Conservation (phyloP, 495 filamentous ascomycete species). For the Coniosporium apollinis region DNA sequence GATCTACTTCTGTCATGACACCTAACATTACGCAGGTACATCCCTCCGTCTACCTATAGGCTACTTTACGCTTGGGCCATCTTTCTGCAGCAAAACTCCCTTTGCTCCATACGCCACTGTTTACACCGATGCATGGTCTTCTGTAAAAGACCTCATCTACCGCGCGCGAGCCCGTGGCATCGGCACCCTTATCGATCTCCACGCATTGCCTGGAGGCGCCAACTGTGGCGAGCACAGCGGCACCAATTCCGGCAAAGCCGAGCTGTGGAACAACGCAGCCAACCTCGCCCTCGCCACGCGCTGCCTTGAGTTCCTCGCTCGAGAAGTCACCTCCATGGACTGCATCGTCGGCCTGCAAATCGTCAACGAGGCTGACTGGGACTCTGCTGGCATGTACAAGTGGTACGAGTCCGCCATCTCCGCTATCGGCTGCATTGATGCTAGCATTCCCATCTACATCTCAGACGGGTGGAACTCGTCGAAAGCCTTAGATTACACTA, state of each 20-base stretch:
- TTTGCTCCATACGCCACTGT: slow-evolving; percentile 28
- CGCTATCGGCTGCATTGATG: slow-evolving; percentile 26
- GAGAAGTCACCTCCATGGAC: slow-evolving; percentile 24
- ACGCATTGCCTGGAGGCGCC: slow-evolving; percentile 38
- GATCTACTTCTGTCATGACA: neutral
- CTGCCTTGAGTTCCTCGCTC: slow-evolving; percentile 28
- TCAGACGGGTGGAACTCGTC: slow-evolving; percentile 35
- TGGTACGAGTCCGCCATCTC: slow-evolving; percentile 35
- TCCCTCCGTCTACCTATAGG: slow-evolving; percentile 40
- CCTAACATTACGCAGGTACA: slow-evolving; percentile 19
- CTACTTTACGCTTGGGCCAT: slow-evolving; percentile 33
- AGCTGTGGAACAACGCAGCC: slow-evolving; percentile 25
- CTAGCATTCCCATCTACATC: slow-evolving; percentile 34
- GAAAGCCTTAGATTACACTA: slow-evolving; percentile 24
- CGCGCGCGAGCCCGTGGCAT: slow-evolving; percentile 28
- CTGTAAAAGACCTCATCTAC: slow-evolving; percentile 24
- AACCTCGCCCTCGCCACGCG: slow-evolving; percentile 23
- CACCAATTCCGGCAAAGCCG: slow-evolving; percentile 26
- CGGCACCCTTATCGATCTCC: slow-evolving; percentile 36
- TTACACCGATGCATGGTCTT: slow-evolving; percentile 33
- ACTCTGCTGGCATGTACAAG: slow-evolving; percentile 30
- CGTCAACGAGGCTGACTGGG: slow-evolving; percentile 33
- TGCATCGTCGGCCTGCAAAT: slow-evolving; percentile 35
- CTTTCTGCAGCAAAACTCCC: slow-evolving; percentile 29
- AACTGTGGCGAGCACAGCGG: slow-evolving; percentile 34